A percentile compares a stretch with the other conserved stretches of the same genome.
These are phyloP conservation scores for Puya raimondii DNA, from an alignment of 176 grass and related monocot genomes.

Conservation along the genomic window DNA sequence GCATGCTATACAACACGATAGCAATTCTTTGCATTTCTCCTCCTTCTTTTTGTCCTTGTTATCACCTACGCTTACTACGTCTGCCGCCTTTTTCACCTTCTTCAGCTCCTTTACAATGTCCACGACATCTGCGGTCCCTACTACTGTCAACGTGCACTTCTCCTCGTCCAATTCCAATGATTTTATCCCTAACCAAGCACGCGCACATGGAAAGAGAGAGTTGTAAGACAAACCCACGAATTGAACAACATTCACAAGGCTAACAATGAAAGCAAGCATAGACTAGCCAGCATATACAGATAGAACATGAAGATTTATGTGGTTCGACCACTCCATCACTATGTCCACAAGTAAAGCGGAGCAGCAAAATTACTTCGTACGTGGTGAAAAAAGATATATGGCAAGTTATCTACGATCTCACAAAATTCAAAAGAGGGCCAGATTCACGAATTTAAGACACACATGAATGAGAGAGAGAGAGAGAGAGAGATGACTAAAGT, in stretches of 20 bases:
- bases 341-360: no score
- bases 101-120: slow-evolving; percentile 2
- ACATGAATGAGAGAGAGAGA: background rate
- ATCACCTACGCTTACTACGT: background rate
- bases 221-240: background rate
- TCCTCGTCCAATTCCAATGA: slow-evolving; percentile 4
- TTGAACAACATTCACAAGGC: no score
- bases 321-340: no score
- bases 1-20: background rate
- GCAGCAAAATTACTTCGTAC: no score
- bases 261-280: no score
- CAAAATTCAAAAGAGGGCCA: no score
- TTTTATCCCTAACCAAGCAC: background rate
- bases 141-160: background rate
- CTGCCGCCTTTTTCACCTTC: background rate
- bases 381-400: no score
- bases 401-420: no score
- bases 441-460: no score
- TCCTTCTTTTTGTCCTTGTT: background rate
- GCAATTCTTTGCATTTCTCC: background rate
- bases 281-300: no score
- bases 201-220: background rate
- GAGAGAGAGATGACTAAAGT: background rate
- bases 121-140: background rate
- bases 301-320: no score